Conservation (phyloP, 2,329 filamentous ascomycete genomes). For the Botrytis paeoniae region DNA sequence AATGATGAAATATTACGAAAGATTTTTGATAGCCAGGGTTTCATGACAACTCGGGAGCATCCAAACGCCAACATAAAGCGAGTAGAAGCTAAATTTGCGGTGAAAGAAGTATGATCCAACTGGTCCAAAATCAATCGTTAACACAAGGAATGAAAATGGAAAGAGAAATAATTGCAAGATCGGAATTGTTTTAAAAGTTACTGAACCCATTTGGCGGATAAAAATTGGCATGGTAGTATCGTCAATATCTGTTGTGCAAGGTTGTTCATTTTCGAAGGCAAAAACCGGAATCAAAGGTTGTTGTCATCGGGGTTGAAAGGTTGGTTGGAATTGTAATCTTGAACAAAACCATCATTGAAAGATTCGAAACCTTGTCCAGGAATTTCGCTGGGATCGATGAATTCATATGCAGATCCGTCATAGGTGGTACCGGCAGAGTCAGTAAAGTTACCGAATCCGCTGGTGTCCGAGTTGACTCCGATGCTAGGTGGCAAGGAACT, state of each 20-base stretch:
- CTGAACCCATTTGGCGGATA: not conserved
- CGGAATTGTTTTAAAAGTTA: not conserved
- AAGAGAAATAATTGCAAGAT: constrained; percentile 17
- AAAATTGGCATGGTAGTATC: not conserved
- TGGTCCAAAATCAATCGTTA: constrained; percentile 21
- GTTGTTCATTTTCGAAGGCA: not conserved
- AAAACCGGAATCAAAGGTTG: not conserved
- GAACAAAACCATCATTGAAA: not conserved
- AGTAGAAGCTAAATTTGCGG: not conserved
- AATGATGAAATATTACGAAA: not conserved
- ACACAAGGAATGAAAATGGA: constrained; percentile 24
- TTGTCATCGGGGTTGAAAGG: not conserved
- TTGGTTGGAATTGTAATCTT: not conserved
- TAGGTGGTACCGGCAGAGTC: not conserved
- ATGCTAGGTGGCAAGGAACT: not conserved
- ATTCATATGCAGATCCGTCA: not conserved
- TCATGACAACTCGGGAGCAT: not conserved
- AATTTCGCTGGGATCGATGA: not conserved
- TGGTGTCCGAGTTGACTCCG: not conserved
- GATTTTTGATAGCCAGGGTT: not conserved
- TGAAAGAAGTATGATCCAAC: constrained; percentile 21
- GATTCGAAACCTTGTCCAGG: not conserved
- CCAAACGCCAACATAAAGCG: constrained; percentile 13
- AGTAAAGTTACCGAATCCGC: not conserved
- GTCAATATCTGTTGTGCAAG: not conserved